Evolutionary conservation across 1,284 basidiomycete genomes (phyloP).

Genomic region (Puccinia polysora): DNA sequence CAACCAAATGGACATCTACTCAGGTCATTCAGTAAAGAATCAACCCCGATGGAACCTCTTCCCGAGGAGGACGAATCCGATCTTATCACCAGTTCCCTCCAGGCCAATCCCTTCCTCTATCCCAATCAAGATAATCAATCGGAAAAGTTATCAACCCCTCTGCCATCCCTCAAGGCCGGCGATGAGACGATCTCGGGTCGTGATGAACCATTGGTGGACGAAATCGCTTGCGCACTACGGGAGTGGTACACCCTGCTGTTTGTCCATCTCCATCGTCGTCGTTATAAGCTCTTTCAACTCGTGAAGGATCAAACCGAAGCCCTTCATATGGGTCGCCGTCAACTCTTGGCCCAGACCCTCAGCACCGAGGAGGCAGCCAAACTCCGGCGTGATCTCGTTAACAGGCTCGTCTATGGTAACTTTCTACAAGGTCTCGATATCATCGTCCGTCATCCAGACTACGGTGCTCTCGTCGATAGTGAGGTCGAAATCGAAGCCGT

Average conservation of each 20-base stretch:
- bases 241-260: conserved; percentile 66
- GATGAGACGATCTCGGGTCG: conserved; percentile 80
- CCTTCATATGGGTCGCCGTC: conserved; percentile 79
- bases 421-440: conserved; percentile 86
- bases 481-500: conserved; percentile 65
- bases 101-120: background rate
- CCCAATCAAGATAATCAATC: background rate
- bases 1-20: conserved; percentile 30
- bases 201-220: conserved; percentile 85
- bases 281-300: conserved; percentile 81
- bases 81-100: background rate
- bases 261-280: conserved; percentile 76
- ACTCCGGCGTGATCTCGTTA: conserved; percentile 79
- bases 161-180: conserved; percentile 84
- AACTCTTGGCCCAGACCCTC: conserved; percentile 78
- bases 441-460: conserved; percentile 86
- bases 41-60: conserved; percentile 60
- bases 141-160: conserved; percentile 75
- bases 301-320: conserved; percentile 87
- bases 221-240: conserved; percentile 89
- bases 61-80: conserved; percentile 66
- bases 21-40: conserved; percentile 16
- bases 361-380: conserved; percentile 79
- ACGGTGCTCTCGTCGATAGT: conserved; percentile 72
- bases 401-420: conserved; percentile 80